phyloP scores from a whole-genome alignment of 2,329 filamentous ascomycete genomes.

The Trichoderma sp. region DNA sequence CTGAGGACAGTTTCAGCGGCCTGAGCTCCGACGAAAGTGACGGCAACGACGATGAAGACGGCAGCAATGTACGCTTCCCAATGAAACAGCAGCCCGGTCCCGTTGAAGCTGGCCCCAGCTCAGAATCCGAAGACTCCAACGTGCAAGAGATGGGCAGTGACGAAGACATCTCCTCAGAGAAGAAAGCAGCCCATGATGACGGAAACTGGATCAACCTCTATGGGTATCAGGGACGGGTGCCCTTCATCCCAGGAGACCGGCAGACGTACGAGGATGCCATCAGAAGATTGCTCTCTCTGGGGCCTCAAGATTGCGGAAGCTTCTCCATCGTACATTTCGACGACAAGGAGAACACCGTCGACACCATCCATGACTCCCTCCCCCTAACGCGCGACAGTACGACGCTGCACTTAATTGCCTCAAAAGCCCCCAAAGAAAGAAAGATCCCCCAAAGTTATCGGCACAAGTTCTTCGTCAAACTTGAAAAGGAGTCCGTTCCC shows the following conservation, averaged over 20 bases:
- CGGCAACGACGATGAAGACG: not conserved
- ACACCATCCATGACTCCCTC: constrained; percentile 8
- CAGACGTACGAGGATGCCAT: constrained; percentile 33
- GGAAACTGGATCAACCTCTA: constrained; percentile 31
- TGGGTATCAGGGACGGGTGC: constrained; percentile 40
- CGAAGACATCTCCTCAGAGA: not conserved
- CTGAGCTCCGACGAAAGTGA: not conserved
- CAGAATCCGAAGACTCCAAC: not conserved
- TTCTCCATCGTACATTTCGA: constrained; percentile 31
- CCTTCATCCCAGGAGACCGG: constrained; percentile 33
- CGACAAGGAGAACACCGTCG: not conserved
- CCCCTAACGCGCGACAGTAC: not conserved
- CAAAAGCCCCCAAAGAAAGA: not conserved
- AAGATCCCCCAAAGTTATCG: not conserved
- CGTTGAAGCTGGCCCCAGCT: too few species aligned
- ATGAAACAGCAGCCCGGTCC: not conserved
- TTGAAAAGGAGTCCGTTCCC: constrained; percentile 15
- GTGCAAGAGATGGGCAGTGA: not conserved
- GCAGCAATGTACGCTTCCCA: not conserved
- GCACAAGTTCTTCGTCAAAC: constrained; percentile 37
- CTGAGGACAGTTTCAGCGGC: not conserved
- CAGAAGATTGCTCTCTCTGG: constrained; percentile 34
- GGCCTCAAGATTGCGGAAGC: not conserved
- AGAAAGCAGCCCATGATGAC: not conserved
- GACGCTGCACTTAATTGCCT: constrained; percentile 1